Evolutionary conservation across 495 filamentous ascomycete genomes (phyloP), one percentile per base, ranked within the genome.

Genomic region (Aspergillus indologenus): DNA sequence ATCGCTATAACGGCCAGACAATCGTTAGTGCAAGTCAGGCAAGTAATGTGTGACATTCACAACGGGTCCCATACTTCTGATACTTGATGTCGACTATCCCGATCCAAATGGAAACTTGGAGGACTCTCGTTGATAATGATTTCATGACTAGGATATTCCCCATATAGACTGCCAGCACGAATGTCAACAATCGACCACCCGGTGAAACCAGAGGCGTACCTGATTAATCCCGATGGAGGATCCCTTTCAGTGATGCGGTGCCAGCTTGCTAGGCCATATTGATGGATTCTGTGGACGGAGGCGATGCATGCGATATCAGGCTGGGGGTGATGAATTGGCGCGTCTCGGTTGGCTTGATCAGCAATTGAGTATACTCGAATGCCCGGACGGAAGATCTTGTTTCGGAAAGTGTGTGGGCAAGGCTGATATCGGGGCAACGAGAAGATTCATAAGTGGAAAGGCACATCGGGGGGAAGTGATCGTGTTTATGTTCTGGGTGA

Each of bases 331-430:
- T 76, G 75, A 42, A 81, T 74, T 76, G 76, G 79, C 4, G 66
- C 52, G 9, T 70, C 75, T 0, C 73, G 72, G 58, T 81, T 70
- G 61, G 80, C 77, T 61, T 80, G 78, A 62, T 80, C 75, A 9
- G 74, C 75, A 55, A 80, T 76, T 45, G 76, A 61, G 54, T 80
- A 81, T 40, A 78, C 67, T 26, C 78, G 71, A 1, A 81, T 64
- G 40, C 68, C 70, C 6, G 68, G 58, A 3, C 64, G 59, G 17
- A 78, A 58, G 56, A 46, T 8, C 60, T 63, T 2, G 63, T 52
- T 19, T 74, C 69, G 1, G 59, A n/a, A n/a, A n/a, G n/a, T n/a
- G n/a, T n/a, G n/a, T n/a, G n/a, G n/a, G n/a, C n/a, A n/a, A n/a
- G n/a, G n/a, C n/a, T n/a, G n/a, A n/a, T n/a, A n/a, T n/a, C n/a